Base-by-base conservation (phyloP, 2,329 filamentous ascomycete species). In the Ophiostoma sp. region DNA sequence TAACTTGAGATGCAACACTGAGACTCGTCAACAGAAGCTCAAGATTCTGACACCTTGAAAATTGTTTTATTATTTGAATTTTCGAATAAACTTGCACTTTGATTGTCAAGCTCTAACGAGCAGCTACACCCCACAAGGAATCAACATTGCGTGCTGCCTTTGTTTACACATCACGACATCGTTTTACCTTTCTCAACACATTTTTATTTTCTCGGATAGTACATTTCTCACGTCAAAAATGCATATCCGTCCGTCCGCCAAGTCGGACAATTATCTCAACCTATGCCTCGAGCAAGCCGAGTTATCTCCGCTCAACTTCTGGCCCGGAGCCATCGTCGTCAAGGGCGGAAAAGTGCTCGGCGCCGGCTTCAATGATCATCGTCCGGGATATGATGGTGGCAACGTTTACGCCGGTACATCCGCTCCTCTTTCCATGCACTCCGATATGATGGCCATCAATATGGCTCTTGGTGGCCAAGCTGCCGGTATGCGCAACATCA, bases 371-470 rank as follows among this genome's bases (percentile, higher is more conserved):
- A 87, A 87, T 76, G 83, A 52, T 9, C 19, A 22, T 19, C n/a
- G 48, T 4, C 19, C n/a, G 48, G 48, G 48, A n/a, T 22, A 7
- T 22, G 19, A 11, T 52, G 48, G 48, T 11, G n/a, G 19, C 85
- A 55, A 9, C n/a, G 25, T 19, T 7, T 25, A n/a, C 50, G 25
- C 11, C 61, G 33, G 31, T 19, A 17, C 33, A 22, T 1, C 19
- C 19, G 80, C 80, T 39, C 81, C 83, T 11, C 80, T 88, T 22
- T 85, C 82, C 19, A 86, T 88, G 84, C 86, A 88, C 76, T 84
- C 84, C 3, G 85, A 87, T 81, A 87, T 87, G 85, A 87, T 87
- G 84, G 86, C 85, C 36, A 86, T 88, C 77, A 83, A 85, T 77
- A 84, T 83, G 36, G 85, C 85, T 59, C 82, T 87, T 70, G 80